Evolutionary conservation across 352 stramenopile genomes (phyloP).

Genomic region (Phytopythium delawarense): DNA sequence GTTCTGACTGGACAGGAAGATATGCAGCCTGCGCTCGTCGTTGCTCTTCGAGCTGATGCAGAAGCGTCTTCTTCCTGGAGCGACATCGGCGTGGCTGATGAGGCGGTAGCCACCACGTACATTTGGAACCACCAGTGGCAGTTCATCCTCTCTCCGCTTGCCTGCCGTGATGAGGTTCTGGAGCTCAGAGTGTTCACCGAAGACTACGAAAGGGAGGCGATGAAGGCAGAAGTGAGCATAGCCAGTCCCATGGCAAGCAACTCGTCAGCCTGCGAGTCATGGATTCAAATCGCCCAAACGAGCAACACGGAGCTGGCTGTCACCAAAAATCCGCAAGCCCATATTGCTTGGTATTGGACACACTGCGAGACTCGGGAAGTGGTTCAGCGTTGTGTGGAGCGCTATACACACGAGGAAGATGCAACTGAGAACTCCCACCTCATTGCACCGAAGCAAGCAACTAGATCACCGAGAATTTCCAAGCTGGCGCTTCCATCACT

Average conservation of each 20-base stretch:
- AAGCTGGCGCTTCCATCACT: neutral
- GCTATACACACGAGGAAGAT: neutral
- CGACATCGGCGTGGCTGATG: neutral
- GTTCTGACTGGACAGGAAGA: neutral
- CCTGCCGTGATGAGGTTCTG: neutral
- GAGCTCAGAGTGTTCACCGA: neutral
- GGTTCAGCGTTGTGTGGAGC: neutral
- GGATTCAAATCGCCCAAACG: neutral
- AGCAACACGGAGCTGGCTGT: too few relatives aligned
- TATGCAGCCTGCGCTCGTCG: neutral
- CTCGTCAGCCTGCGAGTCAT: neutral
- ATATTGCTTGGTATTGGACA: neutral
- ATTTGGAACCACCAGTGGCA: conserved; percentile 1
- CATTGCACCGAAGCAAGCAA: neutral
- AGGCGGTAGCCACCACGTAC: neutral
- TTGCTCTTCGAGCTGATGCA: neutral
- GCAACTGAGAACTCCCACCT: neutral
- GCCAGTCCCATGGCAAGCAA: neutral
- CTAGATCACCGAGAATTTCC: neutral
- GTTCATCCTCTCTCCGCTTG: neutral
- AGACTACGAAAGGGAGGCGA: neutral
- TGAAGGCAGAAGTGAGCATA: neutral
- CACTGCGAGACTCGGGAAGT: neutral
- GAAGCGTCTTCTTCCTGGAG: neutral
- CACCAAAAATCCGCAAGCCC: neutral